Base-by-base conservation (phyloP, 306 rosid genomes). In the Casuarina equisetifolia region DNA sequence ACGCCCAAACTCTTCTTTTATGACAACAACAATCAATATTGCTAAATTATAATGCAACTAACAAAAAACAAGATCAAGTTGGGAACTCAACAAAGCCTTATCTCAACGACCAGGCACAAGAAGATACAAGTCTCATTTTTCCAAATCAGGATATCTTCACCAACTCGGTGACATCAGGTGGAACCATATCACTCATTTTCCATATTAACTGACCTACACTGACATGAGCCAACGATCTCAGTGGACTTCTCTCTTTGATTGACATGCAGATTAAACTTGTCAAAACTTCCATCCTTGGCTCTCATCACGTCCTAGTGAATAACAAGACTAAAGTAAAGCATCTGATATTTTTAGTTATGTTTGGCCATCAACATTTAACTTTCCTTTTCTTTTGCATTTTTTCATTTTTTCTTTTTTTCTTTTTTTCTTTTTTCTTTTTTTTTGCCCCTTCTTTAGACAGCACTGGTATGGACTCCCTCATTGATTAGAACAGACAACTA, bases 261-360 rank as follows among this genome's bases (percentile, higher is more conserved):
- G 62, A 55, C 53, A 49, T 55, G 62, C 62, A n/a, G 35, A 55
- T 55, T 11, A 55, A 55, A 55, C 62, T 55, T n/a, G 35, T 55
- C 20, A 55, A 55, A n/a, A n/a, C 62, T 7, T 55, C 36, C 25
- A 7, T 20, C 8, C 48, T 44, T 4, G 6, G 2, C 25, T 55
- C 62, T 55, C 36, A 55, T 55, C n/a, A 19, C 62, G 9, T 55
- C 62, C 62, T 55, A 5, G 62, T 55, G 62, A 19, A 55, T 55
- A 8, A 55, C 36, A 35, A 59, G 40, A 25, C 67, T 3, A 59
- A 59, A 0, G 67, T 10, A 59, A 59, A 59, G 5, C 9, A 32
- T 32, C 8, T 61, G 67, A 32, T 61, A 42, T 61, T 35, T n/a
- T 40, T 35, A 10, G 67, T 40, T 7, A 32, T 7, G 2, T 61